Base-by-base conservation (phyloP, 345 rosid genomes). In the Populus deltoides region DNA sequence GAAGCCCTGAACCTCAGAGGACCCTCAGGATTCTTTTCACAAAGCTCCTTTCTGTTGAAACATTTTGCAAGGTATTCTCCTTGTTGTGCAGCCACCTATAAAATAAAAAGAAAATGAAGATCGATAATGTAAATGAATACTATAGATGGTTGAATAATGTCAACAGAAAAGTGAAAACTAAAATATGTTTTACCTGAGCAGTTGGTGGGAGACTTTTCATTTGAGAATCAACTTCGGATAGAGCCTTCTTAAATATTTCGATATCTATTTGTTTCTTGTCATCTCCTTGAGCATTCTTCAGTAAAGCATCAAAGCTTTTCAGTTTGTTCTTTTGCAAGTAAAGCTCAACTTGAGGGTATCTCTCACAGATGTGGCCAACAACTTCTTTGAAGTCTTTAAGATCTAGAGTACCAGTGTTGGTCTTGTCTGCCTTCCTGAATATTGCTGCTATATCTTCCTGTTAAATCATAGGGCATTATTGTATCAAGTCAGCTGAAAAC, bases 131-230 rank as follows among this genome's bases (percentile, higher is more conserved):
- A 35, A 67, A 67, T 67, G 24, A 67, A 17, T 15, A 17, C 43
- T 67, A 20, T 15, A 29, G 18, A 33, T 36, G 2, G 11, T 27
- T 75, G 10, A 7, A 55, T 22, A 2, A 18, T 17, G 11, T 22
- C 10, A 55, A n/a, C 70, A 31, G 31, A 20, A 66, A 55, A 22
- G 7, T 61, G n/a, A 9, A 13, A 24, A 31, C 10, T 18, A n/a
- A 66, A 61, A n/a, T 55, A 15, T 65, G 57, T 24, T 31, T 72
- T 18, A 91, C 98, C 88, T 93, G 98, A 80, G 97, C 97, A 29
- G 98, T 93, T 72, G 98, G 86, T 33, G 95, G 97, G 73, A 93
- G 93, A 85, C 82, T 85, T 81, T 90, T 90, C 97, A 90, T 91
- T 80, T 92, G 92, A 57, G 92, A 68, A 81, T 93, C 98, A 7